Conservation (phyloP, 1,139 yeast species). For the Taphrina communis region DNA sequence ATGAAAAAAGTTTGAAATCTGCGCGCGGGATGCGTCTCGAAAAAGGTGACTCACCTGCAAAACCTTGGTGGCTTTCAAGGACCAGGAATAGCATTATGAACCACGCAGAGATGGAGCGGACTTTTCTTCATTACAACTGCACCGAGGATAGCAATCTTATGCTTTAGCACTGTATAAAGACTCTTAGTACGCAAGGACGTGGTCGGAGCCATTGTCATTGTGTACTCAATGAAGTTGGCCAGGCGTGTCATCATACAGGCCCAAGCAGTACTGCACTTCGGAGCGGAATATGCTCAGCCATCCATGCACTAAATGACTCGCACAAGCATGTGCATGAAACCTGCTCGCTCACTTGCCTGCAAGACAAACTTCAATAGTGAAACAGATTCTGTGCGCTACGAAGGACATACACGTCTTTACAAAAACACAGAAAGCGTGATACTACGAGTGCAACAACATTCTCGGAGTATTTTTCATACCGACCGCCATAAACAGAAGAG, state of each 20-base stretch:
- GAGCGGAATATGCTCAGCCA: slow-evolving; percentile 7
- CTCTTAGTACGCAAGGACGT: too few species aligned
- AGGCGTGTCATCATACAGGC: too few species aligned
- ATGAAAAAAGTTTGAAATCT: background rate
- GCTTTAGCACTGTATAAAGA: too few species aligned
- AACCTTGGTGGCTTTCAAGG: background rate
- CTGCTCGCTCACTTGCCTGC: too few species aligned
- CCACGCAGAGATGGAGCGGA: background rate
- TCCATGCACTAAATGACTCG: background rate
- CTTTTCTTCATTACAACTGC: too few species aligned
- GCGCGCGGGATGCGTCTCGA: slow-evolving; percentile 5
- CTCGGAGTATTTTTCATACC: background rate
- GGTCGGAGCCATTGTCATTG: too few species aligned
- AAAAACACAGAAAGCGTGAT: background rate
- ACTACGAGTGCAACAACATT: background rate
- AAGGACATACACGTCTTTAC: background rate
- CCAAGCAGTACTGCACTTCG: background rate
- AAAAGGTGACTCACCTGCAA: slow-evolving; percentile 2
- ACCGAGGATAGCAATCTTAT: too few species aligned
- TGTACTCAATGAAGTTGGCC: too few species aligned
- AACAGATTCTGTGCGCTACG: background rate
- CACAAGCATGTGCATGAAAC: background rate
- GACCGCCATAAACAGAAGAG: slow-evolving; percentile 3
- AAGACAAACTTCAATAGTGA: background rate
- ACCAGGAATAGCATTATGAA: slow-evolving; percentile 1